Base-by-base conservation (phyloP, 2,329 filamentous ascomycete species). In the Penicillium verrucosum region DNA sequence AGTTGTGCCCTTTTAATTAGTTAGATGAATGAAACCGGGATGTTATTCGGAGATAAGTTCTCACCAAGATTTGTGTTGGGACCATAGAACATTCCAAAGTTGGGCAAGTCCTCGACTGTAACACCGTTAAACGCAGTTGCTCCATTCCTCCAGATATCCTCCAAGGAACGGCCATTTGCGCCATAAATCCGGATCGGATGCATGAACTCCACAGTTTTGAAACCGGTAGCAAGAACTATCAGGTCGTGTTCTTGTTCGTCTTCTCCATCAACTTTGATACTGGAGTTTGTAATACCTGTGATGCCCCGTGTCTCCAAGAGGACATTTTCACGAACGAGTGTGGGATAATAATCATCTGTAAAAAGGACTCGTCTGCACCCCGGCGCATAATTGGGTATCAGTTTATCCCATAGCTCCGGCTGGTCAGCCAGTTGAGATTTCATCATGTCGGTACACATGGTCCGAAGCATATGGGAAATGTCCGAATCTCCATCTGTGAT, bases 171-270 rank as follows among this genome's bases (percentile, higher is more conserved):
- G 1, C 77, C 77, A 16, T 75, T 65, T 0, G 66, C 63, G 6
- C 83, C 83, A 10, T 71, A 75, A 18, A 86, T 73, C 25, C 79
- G 70, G 60, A 86, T 83, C 0, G 82, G 82, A 61, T 81, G 76
- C 75, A 86, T 77, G 69, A 86, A 86, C 44, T 85, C 79, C 0
- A 81, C 77, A 0, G 83, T 81, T 25, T 78, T 75, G 73, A 86
- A 86, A 0, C 84, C 84, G 0, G 83, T 86, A 0, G 84, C 84
- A 8, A 82, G 76, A 25, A 86, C 72, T 14, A 86, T 76, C 18
- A 85, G 68, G 63, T 86, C 83, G 63, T 81, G 81, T 21, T 80
- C 75, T 42, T 77, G 68, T 3, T 51, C 54, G n/a, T 75, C 74
- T 3, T 65, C 66, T 3, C 72, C 77, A 1, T 72, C 74, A 0